Base-by-base conservation (phyloP, 495 filamentous ascomycete genomes). In the Entonaema liquescens region DNA sequence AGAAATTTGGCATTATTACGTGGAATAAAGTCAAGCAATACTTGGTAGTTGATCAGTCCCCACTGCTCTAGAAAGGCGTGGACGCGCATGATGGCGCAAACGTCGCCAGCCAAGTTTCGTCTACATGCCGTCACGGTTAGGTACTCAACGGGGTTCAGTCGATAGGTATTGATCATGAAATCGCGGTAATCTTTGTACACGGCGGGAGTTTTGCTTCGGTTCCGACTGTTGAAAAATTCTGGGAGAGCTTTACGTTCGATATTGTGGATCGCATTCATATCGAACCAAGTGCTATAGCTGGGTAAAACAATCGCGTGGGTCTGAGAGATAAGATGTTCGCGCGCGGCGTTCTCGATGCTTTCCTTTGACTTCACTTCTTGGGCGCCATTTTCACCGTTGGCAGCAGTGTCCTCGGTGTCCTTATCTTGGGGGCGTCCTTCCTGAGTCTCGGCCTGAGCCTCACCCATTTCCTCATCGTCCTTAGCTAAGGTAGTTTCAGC, bases 111-210 rank as follows among this genome's bases (percentile, higher is more conserved):
- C 69, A 99, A 85, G 78, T 99, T 99, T 60, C 95, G 89, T 67
- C 95, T 85, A 77, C 95, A 99, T n/a, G 95, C 95, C 9, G 95
- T 99, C 59, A 99, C 93, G 15, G 96, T 99, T 42, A 99, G 85
- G 76, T 99, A 99, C 79, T 99, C 95, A 26, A 92, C 86, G 2
- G 95, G 95, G 77, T 98, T 98, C 54, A 99, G 81, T 21, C 95
- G 89, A 80, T 99, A 99, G 17, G 95, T 97, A 78, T 98, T 98
- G 79, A 99, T 95, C 95, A 99, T 99, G 80, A 99, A 99, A 75
- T 98, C 95, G 66, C 95, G 90, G 79, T 98, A 98, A 76, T 99
- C 95, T 80, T 98, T 98, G 80, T 98, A 99, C 15, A 97, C 92
- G n/a, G 93, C 90, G 4, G 92, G 89, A 0, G 95, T 99, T 83